These are phyloP conservation scores for Cladosporium sp. DNA, from an alignment of 2,329 filamentous ascomycete species.

Conservation along the genomic window DNA sequence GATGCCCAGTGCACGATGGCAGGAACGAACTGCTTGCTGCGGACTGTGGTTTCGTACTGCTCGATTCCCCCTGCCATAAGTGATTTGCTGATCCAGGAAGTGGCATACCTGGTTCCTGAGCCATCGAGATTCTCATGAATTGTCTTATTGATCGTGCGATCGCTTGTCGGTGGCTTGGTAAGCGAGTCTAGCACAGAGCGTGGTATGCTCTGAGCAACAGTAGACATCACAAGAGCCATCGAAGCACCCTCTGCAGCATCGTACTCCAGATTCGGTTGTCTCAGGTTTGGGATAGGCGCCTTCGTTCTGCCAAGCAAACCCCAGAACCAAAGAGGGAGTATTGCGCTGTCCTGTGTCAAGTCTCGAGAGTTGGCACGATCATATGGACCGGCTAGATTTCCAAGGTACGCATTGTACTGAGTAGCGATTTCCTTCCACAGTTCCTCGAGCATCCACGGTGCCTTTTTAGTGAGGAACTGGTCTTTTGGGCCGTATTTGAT, in stretches of 20 bases:
- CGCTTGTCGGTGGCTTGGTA: not conserved
- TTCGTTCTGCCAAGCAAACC: not conserved
- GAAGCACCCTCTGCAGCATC: not conserved
- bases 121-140: not conserved
- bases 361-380: not conserved
- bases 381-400: not conserved
- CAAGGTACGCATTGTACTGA: not conserved
- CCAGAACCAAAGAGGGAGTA: not conserved
- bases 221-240: not conserved
- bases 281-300: not conserved
- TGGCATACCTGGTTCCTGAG: not conserved
- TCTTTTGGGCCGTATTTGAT: not conserved
- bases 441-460: not conserved
- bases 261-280: not conserved
- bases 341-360: not conserved
- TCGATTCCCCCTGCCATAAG: conserved; percentile 10
- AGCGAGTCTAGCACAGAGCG: not conserved
- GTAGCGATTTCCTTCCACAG: not conserved
- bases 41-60: conserved; percentile 3
- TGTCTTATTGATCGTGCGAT: not conserved
- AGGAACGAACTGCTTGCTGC: conserved; percentile 9
- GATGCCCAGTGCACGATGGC: conserved; percentile 11
- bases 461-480: not conserved
- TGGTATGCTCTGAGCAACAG: not conserved
- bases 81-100: conserved; percentile 1